Evolutionary conservation across 306 rosid species (phyloP), one percentile per base, ranked within the genome.

Genomic region (Sophora flavescens): DNA sequence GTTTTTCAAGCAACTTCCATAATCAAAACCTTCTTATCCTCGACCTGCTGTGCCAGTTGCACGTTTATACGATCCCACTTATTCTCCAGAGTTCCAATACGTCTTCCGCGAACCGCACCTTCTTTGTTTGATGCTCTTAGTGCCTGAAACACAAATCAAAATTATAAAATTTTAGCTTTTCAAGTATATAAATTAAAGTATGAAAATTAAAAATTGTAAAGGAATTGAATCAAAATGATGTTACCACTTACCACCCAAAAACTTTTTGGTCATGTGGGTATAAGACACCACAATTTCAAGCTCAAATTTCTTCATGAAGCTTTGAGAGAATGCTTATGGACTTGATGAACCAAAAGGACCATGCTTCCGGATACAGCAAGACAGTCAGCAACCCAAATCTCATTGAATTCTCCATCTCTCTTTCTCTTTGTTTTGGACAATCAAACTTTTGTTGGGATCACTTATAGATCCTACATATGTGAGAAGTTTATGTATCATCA

Each of bases 301-400:
- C 68, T 90, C 92, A 33, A 90, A 63, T 61, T 79, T 82, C 78
- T 83, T 81, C 89, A 90, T 88, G 78, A 90, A 88, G 52, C 86
- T 77, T 88, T 84, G 73, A 81, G 83, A 65, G 88, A 70, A 48
- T 89, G 90, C 75, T 87, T 91, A 56, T 91, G 85, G 77, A 74
- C 75, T 78, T 87, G 91, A 64, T 91, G 90, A 48, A 80, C 82
- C 70, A 91, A 75, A 39, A 91, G 62, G 54, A 81, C 88, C 44
- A 87, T 83, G 81, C 96, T 87, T 68, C 96, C 96, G 0, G 93
- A 86, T 0, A 89, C 90, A 3, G 89, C 96, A 89, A 87, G 3
- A 86, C 90, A 26, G 90, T 89, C 88, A 87, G 74, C 68, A 89
- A 80, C 7, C 88, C 90, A 9, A 80, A 74, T 68, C 88, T 84